These are phyloP conservation scores for Lactarius vividus DNA, from an alignment of 768 basidiomycete genomes.

Conservation along the genomic window DNA sequence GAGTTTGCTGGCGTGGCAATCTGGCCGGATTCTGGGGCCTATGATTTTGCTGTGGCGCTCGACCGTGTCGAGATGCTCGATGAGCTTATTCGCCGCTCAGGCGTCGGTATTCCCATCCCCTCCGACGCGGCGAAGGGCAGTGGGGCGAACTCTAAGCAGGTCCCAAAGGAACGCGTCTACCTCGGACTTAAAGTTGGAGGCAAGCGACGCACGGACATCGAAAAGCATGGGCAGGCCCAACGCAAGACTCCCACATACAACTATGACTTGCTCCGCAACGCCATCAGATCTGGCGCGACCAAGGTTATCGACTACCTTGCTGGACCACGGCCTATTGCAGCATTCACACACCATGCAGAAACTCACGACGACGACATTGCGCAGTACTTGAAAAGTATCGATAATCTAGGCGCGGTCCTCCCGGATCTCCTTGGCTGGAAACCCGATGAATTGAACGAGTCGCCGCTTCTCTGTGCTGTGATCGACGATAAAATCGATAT, in stretches of 20 bases:
- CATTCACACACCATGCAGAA: constrained; percentile 50
- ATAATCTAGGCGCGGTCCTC: constrained; percentile 42
- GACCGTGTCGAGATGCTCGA: constrained; percentile 54
- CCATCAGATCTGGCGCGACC: constrained; percentile 11
- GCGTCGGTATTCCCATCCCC: constrained; percentile 32
- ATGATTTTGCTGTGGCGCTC: constrained; percentile 32
- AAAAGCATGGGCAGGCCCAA: constrained; percentile 28
- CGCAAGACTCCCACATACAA: neutral
- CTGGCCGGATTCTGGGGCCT: constrained; percentile 29
- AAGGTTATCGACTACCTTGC: constrained; percentile 49
- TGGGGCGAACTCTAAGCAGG: constrained; percentile 36
- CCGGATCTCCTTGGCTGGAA: constrained; percentile 53
- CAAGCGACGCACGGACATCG: constrained; percentile 56
- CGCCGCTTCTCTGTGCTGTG: constrained; percentile 48
- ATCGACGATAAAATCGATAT: constrained; percentile 37
- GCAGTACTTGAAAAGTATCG: constrained; percentile 40
- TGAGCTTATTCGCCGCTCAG: constrained; percentile 54
- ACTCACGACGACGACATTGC: constrained; percentile 44
- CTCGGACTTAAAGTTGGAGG: constrained; percentile 62
- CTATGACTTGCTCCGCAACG: constrained; percentile 10
- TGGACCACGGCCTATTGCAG: constrained; percentile 45
- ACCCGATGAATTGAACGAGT: constrained; percentile 48
- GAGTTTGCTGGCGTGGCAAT: constrained; percentile 34
- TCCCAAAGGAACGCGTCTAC: constrained; percentile 42
- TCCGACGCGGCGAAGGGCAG: constrained; percentile 34